phyloP scores from a whole-genome alignment of 495 filamentous ascomycete species.

The Lindgomyces ingoldianus region DNA sequence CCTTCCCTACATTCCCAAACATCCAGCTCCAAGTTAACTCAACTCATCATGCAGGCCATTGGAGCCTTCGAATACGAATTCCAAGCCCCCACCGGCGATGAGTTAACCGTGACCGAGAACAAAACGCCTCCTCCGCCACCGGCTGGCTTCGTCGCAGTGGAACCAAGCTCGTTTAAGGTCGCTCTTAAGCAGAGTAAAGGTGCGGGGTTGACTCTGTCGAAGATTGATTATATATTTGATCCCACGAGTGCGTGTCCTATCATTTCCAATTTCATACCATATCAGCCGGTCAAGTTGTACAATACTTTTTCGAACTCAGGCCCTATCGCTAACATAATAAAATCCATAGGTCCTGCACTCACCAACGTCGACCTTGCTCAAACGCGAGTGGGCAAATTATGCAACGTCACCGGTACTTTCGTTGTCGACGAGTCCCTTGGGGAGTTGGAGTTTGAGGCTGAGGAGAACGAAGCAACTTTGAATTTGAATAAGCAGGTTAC shows the following conservation, averaged over 20 bases:
- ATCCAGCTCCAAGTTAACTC: neutral
- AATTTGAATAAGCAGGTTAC: conserved; percentile 37
- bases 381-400: conserved; percentile 30
- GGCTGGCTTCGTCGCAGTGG: conserved; percentile 43
- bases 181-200: conserved; percentile 38
- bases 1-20: too few species aligned
- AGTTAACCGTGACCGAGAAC: conserved; percentile 45
- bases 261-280: too few species aligned
- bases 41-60: conserved; percentile 28
- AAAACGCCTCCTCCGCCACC: conserved; percentile 41
- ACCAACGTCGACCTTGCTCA: conserved; percentile 42
- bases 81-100: conserved; percentile 31
- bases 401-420: conserved; percentile 42
- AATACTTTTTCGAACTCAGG: too few species aligned
- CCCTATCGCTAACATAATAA: neutral
- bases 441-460: conserved; percentile 50
- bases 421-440: conserved; percentile 43
- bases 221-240: conserved; percentile 48
- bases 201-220: conserved; percentile 43
- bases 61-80: conserved; percentile 48
- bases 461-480: conserved; percentile 48
- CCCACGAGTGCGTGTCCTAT: conserved; percentile 23
- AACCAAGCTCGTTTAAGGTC: conserved; percentile 45
- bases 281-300: too few species aligned
- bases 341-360: conserved; percentile 2